Evolutionary conservation across 1,284 basidiomycete genomes (phyloP).

Genomic region (Tilletiopsis washingtonensis): DNA sequence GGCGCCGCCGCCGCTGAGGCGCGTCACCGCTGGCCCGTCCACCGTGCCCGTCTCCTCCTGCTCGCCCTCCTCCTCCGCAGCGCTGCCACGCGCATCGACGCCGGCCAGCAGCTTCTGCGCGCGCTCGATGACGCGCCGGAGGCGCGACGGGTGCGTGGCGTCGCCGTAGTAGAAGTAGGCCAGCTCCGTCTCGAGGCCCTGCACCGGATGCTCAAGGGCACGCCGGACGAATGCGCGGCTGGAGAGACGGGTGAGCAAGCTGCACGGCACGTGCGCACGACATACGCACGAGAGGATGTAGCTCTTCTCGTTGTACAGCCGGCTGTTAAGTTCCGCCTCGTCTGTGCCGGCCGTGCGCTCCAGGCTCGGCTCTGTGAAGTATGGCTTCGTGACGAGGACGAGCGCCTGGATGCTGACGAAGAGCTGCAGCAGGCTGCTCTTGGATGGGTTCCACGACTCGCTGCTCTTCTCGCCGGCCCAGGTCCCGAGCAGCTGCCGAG

Average conservation of each 20-base stretch:
- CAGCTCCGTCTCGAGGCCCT: conserved; percentile 66
- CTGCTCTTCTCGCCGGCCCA: conserved; percentile 60
- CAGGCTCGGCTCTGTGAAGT: conserved; percentile 25
- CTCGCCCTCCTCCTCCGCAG: conserved; percentile 21
- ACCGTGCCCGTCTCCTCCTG: conserved; percentile 24
- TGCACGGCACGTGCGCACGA: not conserved
- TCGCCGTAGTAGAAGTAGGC: conserved; percentile 58
- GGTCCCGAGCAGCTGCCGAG: not conserved
- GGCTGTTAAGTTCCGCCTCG: conserved; percentile 70
- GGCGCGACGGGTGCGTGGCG: not conserved
- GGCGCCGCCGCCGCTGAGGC: conserved; percentile 16
- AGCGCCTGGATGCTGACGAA: conserved; percentile 88
- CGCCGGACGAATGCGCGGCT: conserved; percentile 71
- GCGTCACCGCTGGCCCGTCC: conserved; percentile 52
- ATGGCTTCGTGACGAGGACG: conserved; percentile 85
- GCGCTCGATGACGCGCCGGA: not conserved
- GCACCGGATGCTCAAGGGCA: conserved; percentile 68
- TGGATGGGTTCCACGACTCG: conserved; percentile 54
- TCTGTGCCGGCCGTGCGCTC: conserved; percentile 56
- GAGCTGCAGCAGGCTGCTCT: conserved; percentile 77
- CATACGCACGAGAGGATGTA: conserved; percentile 64
- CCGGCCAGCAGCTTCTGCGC: not conserved
- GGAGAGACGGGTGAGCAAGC: not conserved
- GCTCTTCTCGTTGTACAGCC: conserved; percentile 78
- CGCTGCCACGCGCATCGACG: conserved; percentile 1